phyloP scores from a whole-genome alignment of 768 basidiomycete genomes.

The Filobasidium wieringae region DNA sequence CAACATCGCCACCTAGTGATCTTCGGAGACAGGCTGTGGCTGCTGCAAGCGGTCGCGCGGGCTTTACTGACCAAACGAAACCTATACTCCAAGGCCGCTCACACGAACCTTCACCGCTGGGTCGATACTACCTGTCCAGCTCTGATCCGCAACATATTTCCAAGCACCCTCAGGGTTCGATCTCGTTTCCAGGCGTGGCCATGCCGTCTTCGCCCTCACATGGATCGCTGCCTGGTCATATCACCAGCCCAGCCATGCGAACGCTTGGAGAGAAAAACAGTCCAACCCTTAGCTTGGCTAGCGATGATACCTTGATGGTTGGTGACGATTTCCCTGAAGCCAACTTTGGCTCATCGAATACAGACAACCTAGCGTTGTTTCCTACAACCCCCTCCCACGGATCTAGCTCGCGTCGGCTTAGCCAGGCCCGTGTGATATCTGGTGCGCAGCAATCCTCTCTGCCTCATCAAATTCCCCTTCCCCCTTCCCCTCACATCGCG shows the following conservation, averaged over 20 bases:
- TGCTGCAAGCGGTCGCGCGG: neutral
- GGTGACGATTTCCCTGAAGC: constrained; percentile 5
- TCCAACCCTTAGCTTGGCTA: constrained; percentile 15
- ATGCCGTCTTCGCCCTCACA: neutral
- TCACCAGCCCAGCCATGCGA: neutral
- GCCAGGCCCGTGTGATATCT: neutral
- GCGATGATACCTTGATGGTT: constrained; percentile 14
- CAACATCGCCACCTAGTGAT: constrained; percentile 8
- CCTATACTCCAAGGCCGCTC: neutral
- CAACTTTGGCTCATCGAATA: no score
- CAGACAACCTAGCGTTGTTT: no score
- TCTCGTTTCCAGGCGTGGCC: constrained; percentile 8
- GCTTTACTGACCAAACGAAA: neutral
- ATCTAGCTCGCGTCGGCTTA: neutral
- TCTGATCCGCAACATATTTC: constrained; percentile 15
- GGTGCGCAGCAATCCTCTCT: neutral
- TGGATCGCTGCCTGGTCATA: neutral
- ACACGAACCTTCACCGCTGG: constrained; percentile 9
- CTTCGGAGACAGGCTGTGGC: constrained; percentile 5
- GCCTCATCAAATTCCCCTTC: constrained; percentile 4
- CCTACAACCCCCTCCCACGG: neutral
- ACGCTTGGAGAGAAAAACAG: neutral
- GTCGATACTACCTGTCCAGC: constrained; percentile 14
- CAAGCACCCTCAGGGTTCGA: constrained; percentile 4
- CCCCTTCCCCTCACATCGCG: neutral